phyloP scores from a whole-genome alignment of 2,329 filamentous ascomycete genomes.

The Alternaria angustiovoidea region DNA sequence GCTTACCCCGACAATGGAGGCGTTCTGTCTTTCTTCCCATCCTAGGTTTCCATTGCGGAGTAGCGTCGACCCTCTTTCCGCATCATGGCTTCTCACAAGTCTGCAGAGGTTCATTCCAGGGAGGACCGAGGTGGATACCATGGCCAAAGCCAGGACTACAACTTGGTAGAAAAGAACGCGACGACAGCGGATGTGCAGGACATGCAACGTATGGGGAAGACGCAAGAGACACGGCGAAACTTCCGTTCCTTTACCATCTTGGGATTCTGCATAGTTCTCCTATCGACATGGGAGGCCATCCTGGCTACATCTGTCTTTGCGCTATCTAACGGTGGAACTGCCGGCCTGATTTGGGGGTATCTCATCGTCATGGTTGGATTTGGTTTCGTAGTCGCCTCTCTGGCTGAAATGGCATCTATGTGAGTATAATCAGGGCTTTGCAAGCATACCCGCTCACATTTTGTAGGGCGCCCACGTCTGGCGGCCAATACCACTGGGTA shows the following conservation, averaged over 20 bases:
- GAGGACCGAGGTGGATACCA: neutral
- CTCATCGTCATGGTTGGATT: slow-evolving; percentile 36
- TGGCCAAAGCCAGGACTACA: neutral
- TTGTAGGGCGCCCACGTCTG: slow-evolving; percentile 40
- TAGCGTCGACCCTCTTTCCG: neutral
- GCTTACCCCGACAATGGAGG: neutral
- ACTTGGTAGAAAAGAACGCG: slow-evolving; percentile 20
- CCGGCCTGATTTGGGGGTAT: slow-evolving; percentile 42
- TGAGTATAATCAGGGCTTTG: slow-evolving; percentile 6
- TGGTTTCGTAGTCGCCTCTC: slow-evolving; percentile 30
- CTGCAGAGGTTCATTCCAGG: neutral
- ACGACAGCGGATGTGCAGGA: slow-evolving; percentile 23
- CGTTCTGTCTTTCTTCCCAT: no score
- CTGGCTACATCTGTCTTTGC: slow-evolving; percentile 24
- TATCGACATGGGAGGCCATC: slow-evolving; percentile 34
- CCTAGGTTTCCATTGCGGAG: neutral
- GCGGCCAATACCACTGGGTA: slow-evolving; percentile 39
- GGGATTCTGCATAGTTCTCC: slow-evolving; percentile 29
- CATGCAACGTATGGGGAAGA: slow-evolving; percentile 38
- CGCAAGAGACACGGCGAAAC: slow-evolving; percentile 28
- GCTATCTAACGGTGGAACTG: slow-evolving; percentile 39
- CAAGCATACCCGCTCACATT: neutral
- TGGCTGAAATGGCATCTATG: slow-evolving; percentile 50
- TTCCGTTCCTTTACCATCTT: slow-evolving; percentile 26
- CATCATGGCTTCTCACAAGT: neutral